These are phyloP conservation scores for Prunus mongolica DNA, from an alignment of 306 rosid species.

Conservation along the genomic window DNA sequence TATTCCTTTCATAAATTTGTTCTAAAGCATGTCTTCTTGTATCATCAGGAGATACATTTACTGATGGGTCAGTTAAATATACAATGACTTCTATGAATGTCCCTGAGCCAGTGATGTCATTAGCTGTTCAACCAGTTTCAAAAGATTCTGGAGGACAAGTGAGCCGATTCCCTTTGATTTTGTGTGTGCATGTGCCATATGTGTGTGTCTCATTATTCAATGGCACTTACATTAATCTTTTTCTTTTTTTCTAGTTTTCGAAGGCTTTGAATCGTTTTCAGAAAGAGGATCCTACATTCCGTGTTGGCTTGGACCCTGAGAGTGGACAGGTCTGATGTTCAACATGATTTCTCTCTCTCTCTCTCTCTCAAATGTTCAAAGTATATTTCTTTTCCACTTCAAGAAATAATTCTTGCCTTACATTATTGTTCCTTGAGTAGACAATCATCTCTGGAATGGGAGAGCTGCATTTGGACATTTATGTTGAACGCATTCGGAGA, in stretches of 20 bases:
- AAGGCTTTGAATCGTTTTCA: constrained; percentile 98
- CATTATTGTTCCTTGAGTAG: constrained; percentile 36
- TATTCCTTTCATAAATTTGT: neutral
- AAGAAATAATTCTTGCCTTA: constrained; percentile 15
- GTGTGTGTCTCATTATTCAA: neutral
- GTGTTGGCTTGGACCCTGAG: constrained; percentile 96
- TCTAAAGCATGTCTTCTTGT: constrained; percentile 18
- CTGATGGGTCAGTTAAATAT: constrained; percentile 85
- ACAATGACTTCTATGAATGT: constrained; percentile 99
- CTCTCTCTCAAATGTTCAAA: neutral
- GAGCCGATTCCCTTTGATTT: constrained; percentile 32
- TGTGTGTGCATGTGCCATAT: neutral
- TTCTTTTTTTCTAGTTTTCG: constrained; percentile 60
- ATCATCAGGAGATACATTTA: constrained; percentile 88
- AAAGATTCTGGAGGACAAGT: constrained; percentile 99
- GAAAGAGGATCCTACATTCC: constrained; percentile 96
- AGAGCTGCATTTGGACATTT: constrained; percentile 92
- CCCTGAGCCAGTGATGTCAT: constrained; percentile 99
- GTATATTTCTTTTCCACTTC: neutral
- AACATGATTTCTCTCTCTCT: neutral
- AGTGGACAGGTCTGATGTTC: constrained; percentile 78
- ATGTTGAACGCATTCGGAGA: constrained; percentile 91
- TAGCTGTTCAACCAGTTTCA: constrained; percentile 95
- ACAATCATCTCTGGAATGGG: constrained; percentile 99
- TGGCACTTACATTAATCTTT: constrained; percentile 16